A percentile compares a stretch with the other conserved stretches of the same genome.
Evolutionary conservation across 768 basidiomycete genomes (phyloP).

Genomic region (Phallus indusiatus): DNA sequence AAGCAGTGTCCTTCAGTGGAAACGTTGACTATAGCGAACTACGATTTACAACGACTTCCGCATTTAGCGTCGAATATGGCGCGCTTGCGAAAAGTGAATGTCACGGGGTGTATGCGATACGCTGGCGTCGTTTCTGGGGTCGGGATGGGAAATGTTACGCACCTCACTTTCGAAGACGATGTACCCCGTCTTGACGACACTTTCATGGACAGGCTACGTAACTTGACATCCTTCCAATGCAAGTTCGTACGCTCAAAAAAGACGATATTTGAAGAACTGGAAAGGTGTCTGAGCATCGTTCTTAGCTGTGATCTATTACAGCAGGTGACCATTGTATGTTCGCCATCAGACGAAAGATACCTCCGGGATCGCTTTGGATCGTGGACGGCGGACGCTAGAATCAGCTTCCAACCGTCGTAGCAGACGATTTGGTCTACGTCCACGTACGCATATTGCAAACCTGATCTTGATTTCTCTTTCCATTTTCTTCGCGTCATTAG

Average conservation of each 20-base stretch:
- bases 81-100: background rate
- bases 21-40: slow-evolving; percentile 2
- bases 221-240: slow-evolving; percentile 3
- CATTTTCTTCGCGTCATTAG: too few species aligned
- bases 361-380: background rate
- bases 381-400: background rate
- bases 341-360: background rate
- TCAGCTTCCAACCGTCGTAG: background rate
- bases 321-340: background rate
- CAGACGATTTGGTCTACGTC: too few species aligned
- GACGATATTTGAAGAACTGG: background rate
- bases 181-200: background rate
- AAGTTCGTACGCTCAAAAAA: background rate
- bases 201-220: background rate
- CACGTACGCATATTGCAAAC: too few species aligned
- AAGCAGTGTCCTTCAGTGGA: background rate
- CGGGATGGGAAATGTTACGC: background rate
- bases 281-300: background rate
- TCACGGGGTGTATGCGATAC: slow-evolving; percentile 3
- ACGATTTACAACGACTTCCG: background rate
- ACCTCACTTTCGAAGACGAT: slow-evolving; percentile 3
- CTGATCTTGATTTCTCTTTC: too few species aligned
- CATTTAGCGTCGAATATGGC: background rate
- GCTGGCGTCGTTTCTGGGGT: background rate
- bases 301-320: background rate